A percentile compares a stretch with the other conserved stretches of the same genome.
Conservation (phyloP, 2,329 filamentous ascomycete species). For the Trichoderma sp. region DNA sequence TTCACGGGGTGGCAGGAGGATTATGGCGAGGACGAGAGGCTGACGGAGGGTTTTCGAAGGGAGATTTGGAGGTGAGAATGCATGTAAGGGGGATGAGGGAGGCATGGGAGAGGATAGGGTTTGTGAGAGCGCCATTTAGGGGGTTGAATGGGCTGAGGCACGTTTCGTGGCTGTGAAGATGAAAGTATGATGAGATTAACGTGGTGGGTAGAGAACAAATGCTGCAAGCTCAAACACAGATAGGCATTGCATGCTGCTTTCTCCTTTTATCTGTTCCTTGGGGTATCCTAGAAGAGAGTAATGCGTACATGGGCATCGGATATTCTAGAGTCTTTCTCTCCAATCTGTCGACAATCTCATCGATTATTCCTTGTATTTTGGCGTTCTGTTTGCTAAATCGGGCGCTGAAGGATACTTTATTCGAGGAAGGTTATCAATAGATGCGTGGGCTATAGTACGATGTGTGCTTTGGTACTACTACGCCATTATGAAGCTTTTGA, state of each 20-base stretch:
- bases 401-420: not conserved
- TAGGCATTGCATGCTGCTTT: not conserved
- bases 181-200: not conserved
- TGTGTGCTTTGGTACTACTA: not conserved
- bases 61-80: conserved; percentile 69
- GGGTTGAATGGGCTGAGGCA: not conserved
- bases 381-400: not conserved
- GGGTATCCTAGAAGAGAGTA: not conserved
- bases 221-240: no score
- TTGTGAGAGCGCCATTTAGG: not conserved
- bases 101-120: not conserved
- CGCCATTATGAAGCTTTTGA: not conserved
- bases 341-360: not conserved
- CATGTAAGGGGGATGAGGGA: not conserved
- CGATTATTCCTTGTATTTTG: not conserved
- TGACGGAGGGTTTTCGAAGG: conserved; percentile 82
- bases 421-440: not conserved
- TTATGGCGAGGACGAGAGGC: conserved; percentile 70
- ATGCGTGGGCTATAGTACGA: not conserved
- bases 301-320: not conserved
- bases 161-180: not conserved
- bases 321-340: not conserved
- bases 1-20: conserved; percentile 88
- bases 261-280: not conserved
- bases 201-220: not conserved